Evolutionary conservation across 345 rosid species (phyloP), one percentile per base, ranked within the genome.

Genomic region (Eucalyptus dawsonii): DNA sequence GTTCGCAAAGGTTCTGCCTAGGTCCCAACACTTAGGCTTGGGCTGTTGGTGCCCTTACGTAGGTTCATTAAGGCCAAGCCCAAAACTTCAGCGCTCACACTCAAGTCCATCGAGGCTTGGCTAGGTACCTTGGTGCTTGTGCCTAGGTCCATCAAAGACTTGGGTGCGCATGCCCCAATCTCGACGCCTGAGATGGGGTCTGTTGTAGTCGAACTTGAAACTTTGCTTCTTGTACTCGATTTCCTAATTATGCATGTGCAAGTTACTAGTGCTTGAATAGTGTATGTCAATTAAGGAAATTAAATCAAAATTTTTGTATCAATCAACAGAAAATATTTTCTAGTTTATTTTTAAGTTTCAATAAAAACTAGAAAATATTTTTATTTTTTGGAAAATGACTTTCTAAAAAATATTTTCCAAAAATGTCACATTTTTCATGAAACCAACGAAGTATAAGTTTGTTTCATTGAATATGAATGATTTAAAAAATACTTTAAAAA

Each of bases 161-260:
- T 0, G 0, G 0, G 13, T 56, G 27, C 3, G 0, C 12, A 0
- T 56, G 13, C 62, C 29, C 2, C 6, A 4, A 4, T 24, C 13
- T 0, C 0, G 1, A 24, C 0, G 6, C 29, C 0, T 24, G 6
- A 56, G 27, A 56, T 56, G 13, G 12, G 62, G 62, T 56, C 62
- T 24, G 24, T 5, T 24, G 1, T 22, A 24, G 62, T 2, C 1
- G 12, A 0, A 56, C 13, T 56, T 24, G 62, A 56, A 12, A 56
- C 27, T 24, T 9, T 56, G 62, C 12, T 56, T 56, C 62, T 56
- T 3, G 1, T 24, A 9, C 12, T 3, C 1, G 0, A 4, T 56
- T 56, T 56, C 27, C 13, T 1, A 56, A 56, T 22, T 24, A 24
- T 5, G 5, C 27, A 56, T 56, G 13, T 24, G 62, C 12, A 22